A percentile compares a stretch with the other conserved stretches of the same genome.
phyloP scores from a whole-genome alignment of 495 filamentous ascomycete genomes.

The Trichoderma virens region DNA sequence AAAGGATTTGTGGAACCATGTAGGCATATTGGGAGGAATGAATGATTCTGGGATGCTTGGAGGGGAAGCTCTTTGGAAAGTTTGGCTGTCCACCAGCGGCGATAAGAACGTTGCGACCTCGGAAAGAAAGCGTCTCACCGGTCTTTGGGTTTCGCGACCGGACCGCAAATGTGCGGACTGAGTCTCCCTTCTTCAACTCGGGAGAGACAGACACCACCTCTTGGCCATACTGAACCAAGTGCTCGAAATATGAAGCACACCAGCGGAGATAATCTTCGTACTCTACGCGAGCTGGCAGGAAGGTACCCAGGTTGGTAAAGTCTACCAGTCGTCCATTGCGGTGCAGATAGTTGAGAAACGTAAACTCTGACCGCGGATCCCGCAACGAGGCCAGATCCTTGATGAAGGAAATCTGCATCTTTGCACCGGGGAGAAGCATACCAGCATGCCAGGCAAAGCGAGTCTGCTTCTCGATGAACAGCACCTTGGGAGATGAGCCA shows the following conservation, averaged over 20 bases:
- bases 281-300: conserved; percentile 77
- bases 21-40: conserved; percentile 87
- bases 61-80: conserved; percentile 60
- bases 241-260: conserved; percentile 76
- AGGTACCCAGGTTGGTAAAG: conserved; percentile 86
- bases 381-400: conserved; percentile 90
- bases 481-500: conserved; percentile 51
- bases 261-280: conserved; percentile 94
- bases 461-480: conserved; percentile 79
- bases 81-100: conserved; percentile 76
- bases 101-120: conserved; percentile 74
- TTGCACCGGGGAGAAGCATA: conserved; percentile 86
- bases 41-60: conserved; percentile 56
- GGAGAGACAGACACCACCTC: conserved; percentile 62
- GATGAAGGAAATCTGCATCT: conserved; percentile 97
- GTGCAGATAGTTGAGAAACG: conserved; percentile 91
- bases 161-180: conserved; percentile 44
- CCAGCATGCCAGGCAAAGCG: conserved; percentile 88
- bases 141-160: conserved; percentile 29
- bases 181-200: conserved; percentile 27
- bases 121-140: conserved; percentile 26
- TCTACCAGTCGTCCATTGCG: conserved; percentile 67
- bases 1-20: conserved; percentile 50
- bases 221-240: conserved; percentile 68
- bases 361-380: conserved; percentile 84